These are phyloP conservation scores for Paracorniculantispora psalliotae DNA, from an alignment of 2,329 filamentous ascomycete genomes.

Conservation along the genomic window DNA sequence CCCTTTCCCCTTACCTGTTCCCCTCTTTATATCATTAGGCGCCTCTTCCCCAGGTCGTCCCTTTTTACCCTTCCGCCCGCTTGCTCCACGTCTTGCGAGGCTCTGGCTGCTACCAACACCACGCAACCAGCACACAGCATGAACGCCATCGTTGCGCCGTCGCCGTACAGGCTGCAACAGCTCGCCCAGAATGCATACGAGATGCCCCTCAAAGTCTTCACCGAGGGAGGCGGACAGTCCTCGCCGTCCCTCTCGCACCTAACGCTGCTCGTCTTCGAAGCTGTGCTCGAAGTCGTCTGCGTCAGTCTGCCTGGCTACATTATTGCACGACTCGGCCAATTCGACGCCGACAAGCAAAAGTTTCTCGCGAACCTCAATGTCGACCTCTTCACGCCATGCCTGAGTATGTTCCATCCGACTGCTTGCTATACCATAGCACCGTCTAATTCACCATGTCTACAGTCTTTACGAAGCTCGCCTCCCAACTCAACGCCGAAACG, in stretches of 20 bases:
- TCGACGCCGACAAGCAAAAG: conserved; percentile 93
- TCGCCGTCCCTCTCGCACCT: conserved; percentile 67
- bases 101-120: background rate
- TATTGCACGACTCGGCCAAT: conserved; percentile 82
- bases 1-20: background rate
- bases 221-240: conserved; percentile 39
- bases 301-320: conserved; percentile 93
- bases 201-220: conserved; percentile 36
- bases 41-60: too few species aligned
- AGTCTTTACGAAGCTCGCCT: conserved; percentile 97
- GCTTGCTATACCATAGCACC: too few species aligned
- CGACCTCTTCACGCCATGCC: conserved; percentile 90
- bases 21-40: background rate
- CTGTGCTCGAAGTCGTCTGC: conserved; percentile 90
- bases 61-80: background rate
- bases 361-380: conserved; percentile 96
- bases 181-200: conserved; percentile 36
- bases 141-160: conserved; percentile 39
- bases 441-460: conserved; percentile 2
- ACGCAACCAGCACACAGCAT: too few species aligned
- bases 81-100: background rate
- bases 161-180: conserved; percentile 40
- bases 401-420: conserved; percentile 57
- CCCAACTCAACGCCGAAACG: conserved; percentile 87
- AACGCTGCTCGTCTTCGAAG: conserved; percentile 83